A percentile compares a stretch with the other conserved stretches of the same genome.
Conservation (phyloP, 345 rosid species). For the Lagerstroemia speciosa region DNA sequence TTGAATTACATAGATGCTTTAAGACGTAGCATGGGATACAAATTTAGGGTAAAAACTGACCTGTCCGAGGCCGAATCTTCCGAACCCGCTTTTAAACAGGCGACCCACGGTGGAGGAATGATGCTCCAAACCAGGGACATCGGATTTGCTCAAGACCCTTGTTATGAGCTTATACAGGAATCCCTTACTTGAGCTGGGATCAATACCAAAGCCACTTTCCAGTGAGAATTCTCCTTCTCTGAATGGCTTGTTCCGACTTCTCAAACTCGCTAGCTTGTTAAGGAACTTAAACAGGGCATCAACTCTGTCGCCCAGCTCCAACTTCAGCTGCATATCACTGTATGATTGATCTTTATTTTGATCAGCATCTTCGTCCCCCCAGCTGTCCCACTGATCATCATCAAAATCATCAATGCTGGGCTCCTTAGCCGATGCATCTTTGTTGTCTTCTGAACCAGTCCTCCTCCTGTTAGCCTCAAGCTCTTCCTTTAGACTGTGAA, state of each 20-base stretch:
- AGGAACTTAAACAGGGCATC: conserved; percentile 71
- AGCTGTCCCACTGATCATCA: conserved; percentile 94
- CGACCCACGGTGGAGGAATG: conserved; percentile 96
- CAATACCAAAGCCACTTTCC: conserved; percentile 42
- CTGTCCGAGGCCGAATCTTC: conserved; percentile 96
- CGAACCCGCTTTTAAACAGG: conserved; percentile 90
- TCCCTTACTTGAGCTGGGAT: conserved; percentile 51
- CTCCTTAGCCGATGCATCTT: conserved; percentile 37
- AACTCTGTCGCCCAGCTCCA: conserved; percentile 84
- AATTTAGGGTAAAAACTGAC: conserved; percentile 23
- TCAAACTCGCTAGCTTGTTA: conserved; percentile 63
- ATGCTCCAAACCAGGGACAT: conserved; percentile 71
- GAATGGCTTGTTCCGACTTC: conserved; percentile 36
- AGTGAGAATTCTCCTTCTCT: conserved; percentile 44
- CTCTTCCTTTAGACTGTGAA: conserved; percentile 55
- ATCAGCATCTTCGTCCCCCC: conserved; percentile 77
- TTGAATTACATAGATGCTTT: not conserved
- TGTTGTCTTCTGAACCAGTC: conserved; percentile 29
- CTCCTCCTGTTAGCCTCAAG: conserved; percentile 53
- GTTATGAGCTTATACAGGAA: conserved; percentile 59
- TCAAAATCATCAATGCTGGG: conserved; percentile 72
- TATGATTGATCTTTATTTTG: conserved; percentile 42
- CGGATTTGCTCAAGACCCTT: conserved; percentile 48
- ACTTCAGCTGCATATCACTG: conserved; percentile 71
- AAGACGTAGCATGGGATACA: not conserved